These are phyloP conservation scores for Fistulinella prunicolor DNA, from an alignment of 768 basidiomycete species.

Conservation along the genomic window DNA sequence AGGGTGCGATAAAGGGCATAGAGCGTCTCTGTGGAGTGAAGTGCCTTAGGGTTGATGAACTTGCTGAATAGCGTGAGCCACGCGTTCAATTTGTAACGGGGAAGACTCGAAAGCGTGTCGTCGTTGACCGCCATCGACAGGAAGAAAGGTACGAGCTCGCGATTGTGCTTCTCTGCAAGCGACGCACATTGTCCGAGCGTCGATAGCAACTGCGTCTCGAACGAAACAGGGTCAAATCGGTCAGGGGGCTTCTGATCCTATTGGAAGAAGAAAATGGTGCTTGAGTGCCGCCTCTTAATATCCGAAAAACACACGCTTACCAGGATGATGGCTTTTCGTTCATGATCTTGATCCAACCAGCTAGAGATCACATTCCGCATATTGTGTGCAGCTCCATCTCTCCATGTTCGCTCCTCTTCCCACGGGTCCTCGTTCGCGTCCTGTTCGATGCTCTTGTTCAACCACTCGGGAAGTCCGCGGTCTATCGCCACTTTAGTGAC, in stretches of 20 bases:
- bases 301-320: conserved; percentile 23
- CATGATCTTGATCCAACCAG: conserved; percentile 41
- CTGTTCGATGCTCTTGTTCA: conserved; percentile 22
- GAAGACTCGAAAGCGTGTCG: conserved; percentile 39
- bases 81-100: conserved; percentile 59
- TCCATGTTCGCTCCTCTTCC: conserved; percentile 76
- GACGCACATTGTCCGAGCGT: conserved; percentile 65
- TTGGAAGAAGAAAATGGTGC: background rate
- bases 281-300: background rate
- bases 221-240: conserved; percentile 70
- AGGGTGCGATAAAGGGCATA: conserved; percentile 65
- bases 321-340: conserved; percentile 32
- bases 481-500: conserved; percentile 17
- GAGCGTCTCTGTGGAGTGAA: conserved; percentile 65
- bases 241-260: conserved; percentile 44
- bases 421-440: conserved; percentile 33
- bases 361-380: conserved; percentile 45
- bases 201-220: conserved; percentile 77
- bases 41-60: conserved; percentile 89
- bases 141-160: conserved; percentile 85
- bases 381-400: conserved; percentile 70
- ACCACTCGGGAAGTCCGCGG: conserved; percentile 20
- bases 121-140: conserved; percentile 42
- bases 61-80: conserved; percentile 90
- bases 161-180: conserved; percentile 83